phyloP scores from a whole-genome alignment of 805 yeast species.

The Debaryomyces maramus region DNA sequence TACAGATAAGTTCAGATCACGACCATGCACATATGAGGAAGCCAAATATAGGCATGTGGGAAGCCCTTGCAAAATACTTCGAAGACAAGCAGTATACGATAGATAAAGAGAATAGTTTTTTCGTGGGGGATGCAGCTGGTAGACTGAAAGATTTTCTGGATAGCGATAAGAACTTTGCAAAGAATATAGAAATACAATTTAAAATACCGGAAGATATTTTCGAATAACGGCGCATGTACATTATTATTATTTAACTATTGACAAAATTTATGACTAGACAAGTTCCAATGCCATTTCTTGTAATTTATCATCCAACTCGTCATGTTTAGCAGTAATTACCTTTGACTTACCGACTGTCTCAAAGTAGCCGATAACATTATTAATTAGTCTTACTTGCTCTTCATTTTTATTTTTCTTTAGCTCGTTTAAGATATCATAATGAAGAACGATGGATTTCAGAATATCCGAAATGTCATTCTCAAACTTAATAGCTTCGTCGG shows the following conservation, averaged over 20 bases:
- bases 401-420: slow-evolving; percentile 15
- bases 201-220: slow-evolving; percentile 73
- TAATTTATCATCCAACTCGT: slow-evolving; percentile 21
- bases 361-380: slow-evolving; percentile 63
- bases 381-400: slow-evolving; percentile 26
- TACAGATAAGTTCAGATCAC: slow-evolving; percentile 24
- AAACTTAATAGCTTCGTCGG: slow-evolving; percentile 69
- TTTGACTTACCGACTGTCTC: slow-evolving; percentile 58
- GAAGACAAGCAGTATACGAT: slow-evolving; percentile 21
- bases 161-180: slow-evolving; percentile 72
- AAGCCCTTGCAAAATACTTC: slow-evolving; percentile 46
- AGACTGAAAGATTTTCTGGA: slow-evolving; percentile 75
- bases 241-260: no score
- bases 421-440: slow-evolving; percentile 28
- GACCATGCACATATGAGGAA: slow-evolving; percentile 55
- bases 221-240: slow-evolving; percentile 2
- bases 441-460: slow-evolving; percentile 38
- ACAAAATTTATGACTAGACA: slow-evolving; percentile 9
- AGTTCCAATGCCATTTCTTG: slow-evolving; percentile 22
- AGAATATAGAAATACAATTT: slow-evolving; percentile 52
- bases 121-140: slow-evolving; percentile 98
- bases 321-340: slow-evolving; percentile 15
- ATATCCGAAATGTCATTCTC: slow-evolving; percentile 66
- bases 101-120: slow-evolving; percentile 51
- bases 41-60: slow-evolving; percentile 81